Evolutionary conservation across 2,329 filamentous ascomycete species (phyloP).

Genomic region (Colletotrichum karsti): DNA sequence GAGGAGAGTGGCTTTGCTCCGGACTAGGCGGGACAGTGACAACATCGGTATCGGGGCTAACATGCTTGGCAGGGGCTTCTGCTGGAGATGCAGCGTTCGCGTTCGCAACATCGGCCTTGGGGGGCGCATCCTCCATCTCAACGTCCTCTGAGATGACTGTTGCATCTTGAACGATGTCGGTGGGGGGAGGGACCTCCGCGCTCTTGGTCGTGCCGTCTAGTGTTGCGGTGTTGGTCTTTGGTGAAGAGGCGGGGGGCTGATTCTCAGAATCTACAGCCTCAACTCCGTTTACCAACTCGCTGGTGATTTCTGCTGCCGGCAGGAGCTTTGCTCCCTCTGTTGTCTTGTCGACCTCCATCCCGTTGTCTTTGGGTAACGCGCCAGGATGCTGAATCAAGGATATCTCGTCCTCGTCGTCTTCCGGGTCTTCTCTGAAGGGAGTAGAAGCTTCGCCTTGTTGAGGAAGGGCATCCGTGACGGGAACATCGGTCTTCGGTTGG

Average conservation of each 20-base stretch:
- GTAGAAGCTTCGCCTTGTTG: constrained; percentile 6
- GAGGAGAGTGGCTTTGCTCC: constrained; percentile 56
- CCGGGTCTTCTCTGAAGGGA: constrained; percentile 34
- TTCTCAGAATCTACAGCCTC: background rate
- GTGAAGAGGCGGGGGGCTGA: background rate
- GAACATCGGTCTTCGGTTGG: constrained; percentile 33
- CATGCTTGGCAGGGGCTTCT: constrained; percentile 35
- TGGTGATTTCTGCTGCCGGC: background rate
- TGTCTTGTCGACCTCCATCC: constrained; percentile 14
- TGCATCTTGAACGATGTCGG: constrained; percentile 10
- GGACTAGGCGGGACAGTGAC: constrained; percentile 52
- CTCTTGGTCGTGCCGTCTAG: background rate
- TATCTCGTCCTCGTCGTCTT: constrained; percentile 41
- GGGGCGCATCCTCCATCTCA: constrained; percentile 42
- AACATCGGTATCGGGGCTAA: constrained; percentile 52
- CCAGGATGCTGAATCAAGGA: constrained; percentile 41
- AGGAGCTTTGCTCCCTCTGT: background rate
- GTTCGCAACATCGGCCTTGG: constrained; percentile 20
- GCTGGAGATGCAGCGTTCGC: constrained; percentile 33
- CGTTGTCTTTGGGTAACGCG: constrained; percentile 11
- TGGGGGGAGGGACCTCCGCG: background rate
- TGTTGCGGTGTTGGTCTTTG: background rate
- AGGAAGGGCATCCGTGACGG: background rate
- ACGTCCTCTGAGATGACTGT: constrained; percentile 35
- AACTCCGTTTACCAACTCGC: background rate